Percentiles rank a stretch among this genome's conserved stretches.
phyloP scores from a whole-genome alignment of 2,329 filamentous ascomycete genomes.

The Graphilbum fragrans region DNA sequence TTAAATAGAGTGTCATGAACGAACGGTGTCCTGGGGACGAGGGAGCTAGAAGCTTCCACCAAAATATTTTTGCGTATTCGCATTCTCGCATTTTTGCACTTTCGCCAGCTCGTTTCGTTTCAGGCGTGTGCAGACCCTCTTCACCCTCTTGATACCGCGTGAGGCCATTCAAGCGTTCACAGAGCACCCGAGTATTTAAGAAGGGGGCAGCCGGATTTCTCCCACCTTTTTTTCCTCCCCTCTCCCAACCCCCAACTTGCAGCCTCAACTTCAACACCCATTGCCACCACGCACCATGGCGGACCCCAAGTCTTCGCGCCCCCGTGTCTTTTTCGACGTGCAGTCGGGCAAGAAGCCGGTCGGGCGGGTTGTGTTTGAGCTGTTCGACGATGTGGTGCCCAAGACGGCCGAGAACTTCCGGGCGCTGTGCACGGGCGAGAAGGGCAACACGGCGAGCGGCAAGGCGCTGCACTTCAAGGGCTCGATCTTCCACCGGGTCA shows the following conservation, averaged over 20 bases:
- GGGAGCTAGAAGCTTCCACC: background rate
- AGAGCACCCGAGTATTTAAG: too few relatives aligned
- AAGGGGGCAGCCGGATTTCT: too few relatives aligned
- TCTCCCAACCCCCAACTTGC: background rate
- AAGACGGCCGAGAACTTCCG: conserved; percentile 97
- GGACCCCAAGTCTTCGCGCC: conserved; percentile 41
- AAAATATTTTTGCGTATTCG: background rate
- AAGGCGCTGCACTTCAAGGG: conserved; percentile 90
- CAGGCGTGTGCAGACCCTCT: too few relatives aligned
- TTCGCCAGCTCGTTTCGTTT: too few relatives aligned
- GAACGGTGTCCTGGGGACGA: too few relatives aligned
- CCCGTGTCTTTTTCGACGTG: conserved; percentile 89
- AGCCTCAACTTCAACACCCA: background rate
- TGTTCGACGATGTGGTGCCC: conserved; percentile 66
- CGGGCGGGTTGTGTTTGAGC: conserved; percentile 77
- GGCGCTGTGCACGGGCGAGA: conserved; percentile 87
- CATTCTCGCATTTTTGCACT: too few relatives aligned
- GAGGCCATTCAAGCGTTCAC: too few relatives aligned
- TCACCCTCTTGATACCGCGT: too few relatives aligned
- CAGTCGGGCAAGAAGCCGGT: conserved; percentile 60
- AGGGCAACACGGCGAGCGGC: conserved; percentile 68
- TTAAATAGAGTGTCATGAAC: too few relatives aligned
- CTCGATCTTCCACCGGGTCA: conserved; percentile 87
- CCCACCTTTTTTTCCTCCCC: background rate
- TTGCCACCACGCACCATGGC: conserved; percentile 19